Percentiles rank a stretch among this genome's conserved stretches.
Evolutionary conservation across 495 filamentous ascomycete genomes (phyloP).

Genomic region (Neurospora intermedia): DNA sequence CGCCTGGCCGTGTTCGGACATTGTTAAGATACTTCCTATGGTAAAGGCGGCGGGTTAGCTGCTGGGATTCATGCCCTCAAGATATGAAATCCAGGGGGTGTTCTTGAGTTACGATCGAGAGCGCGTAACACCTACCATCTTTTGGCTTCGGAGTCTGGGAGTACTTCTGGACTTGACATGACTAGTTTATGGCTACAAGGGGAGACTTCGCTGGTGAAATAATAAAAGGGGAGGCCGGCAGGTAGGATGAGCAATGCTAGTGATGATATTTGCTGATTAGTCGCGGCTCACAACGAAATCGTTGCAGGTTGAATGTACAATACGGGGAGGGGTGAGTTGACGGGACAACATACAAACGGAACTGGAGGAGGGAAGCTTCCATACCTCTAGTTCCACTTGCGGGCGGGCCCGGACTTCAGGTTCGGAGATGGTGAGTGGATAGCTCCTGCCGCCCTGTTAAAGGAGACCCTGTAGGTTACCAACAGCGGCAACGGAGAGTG

Average conservation of each 20-base stretch:
- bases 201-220: neutral
- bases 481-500: neutral
- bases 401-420: neutral
- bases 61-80: neutral
- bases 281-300: neutral
- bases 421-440: neutral
- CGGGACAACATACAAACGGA: neutral
- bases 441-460: neutral
- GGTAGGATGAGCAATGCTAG: neutral
- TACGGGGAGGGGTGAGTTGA: neutral
- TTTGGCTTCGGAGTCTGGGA: slow-evolving; percentile 15
- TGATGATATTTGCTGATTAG: neutral
- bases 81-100: neutral
- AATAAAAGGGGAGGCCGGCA: neutral
- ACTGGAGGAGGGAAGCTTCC: neutral
- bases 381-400: no score
- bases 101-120: neutral
- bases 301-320: neutral
- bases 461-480: neutral
- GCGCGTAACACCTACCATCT: slow-evolving; percentile 15
- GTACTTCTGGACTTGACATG: slow-evolving; percentile 19
- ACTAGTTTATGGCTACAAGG: slow-evolving; percentile 15
- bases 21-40: slow-evolving; percentile 66
- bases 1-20: slow-evolving; percentile 63
- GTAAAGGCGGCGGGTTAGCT: neutral